phyloP scores from a whole-genome alignment of 805 yeast species.

The Saturnispora silvae region DNA sequence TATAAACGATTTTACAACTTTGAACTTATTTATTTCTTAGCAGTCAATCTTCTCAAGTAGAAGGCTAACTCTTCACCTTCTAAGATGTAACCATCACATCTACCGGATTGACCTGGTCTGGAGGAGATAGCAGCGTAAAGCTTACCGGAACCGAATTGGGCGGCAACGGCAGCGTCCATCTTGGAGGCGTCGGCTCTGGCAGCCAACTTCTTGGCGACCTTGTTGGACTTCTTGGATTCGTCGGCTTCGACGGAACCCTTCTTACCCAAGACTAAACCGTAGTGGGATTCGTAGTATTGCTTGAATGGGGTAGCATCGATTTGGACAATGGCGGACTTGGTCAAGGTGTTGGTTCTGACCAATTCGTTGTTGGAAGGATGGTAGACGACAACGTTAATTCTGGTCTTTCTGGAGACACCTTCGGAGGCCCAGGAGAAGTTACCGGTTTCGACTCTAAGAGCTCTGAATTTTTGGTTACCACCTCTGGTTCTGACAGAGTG shows the following conservation, averaged over 20 bases:
- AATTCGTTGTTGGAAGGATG: slow-evolving; percentile 99
- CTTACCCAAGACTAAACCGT: slow-evolving; percentile 91
- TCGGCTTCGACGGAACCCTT: slow-evolving; percentile 47
- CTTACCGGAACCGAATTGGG: slow-evolving; percentile 98
- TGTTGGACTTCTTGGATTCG: slow-evolving; percentile 56
- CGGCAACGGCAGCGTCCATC: slow-evolving; percentile 82
- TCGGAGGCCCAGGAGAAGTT: slow-evolving; percentile 99
- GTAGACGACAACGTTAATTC: slow-evolving; percentile 95
- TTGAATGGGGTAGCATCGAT: slow-evolving; percentile 99
- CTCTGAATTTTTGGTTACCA: slow-evolving; percentile 99
- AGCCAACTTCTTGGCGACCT: slow-evolving; percentile 87
- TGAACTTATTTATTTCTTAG: slow-evolving; percentile 70
- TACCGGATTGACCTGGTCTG: slow-evolving; percentile 99
- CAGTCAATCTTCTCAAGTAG: slow-evolving; percentile 99
- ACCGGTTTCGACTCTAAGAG: slow-evolving; percentile 97
- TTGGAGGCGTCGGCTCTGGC: slow-evolving; percentile 77
- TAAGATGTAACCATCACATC: slow-evolving; percentile 99
- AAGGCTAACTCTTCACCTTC: slow-evolving; percentile 99
- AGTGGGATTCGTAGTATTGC: slow-evolving; percentile 98
- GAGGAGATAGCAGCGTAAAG: slow-evolving; percentile 97
- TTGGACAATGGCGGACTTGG: slow-evolving; percentile 98
- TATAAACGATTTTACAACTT: background rate
- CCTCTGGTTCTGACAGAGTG: slow-evolving; percentile 99
- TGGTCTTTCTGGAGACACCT: slow-evolving; percentile 97
- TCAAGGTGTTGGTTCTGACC: slow-evolving; percentile 98